phyloP scores from a whole-genome alignment of 768 basidiomycete species.

The Thelephora aurantiotincta region DNA sequence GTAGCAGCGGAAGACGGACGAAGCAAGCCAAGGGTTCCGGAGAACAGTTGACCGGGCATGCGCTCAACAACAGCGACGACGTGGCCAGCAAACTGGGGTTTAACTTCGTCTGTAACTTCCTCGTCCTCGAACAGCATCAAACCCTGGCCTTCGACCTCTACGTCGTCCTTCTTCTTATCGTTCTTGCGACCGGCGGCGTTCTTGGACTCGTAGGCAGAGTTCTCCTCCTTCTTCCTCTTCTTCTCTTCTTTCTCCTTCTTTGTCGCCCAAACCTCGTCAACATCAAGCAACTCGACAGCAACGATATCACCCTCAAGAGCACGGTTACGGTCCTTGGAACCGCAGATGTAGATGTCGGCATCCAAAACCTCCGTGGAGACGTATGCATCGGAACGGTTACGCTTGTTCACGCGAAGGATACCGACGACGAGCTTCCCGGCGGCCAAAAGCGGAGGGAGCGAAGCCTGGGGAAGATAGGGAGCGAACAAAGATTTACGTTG shows the following conservation, averaged over 20 bases:
- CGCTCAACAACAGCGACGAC: constrained; percentile 99
- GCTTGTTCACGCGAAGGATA: constrained; percentile 93
- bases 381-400: constrained; percentile 96
- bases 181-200: constrained; percentile 67
- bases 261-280: constrained; percentile 95
- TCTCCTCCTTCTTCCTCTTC: constrained; percentile 99
- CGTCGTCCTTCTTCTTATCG: constrained; percentile 99
- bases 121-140: constrained; percentile 95
- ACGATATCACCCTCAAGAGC: constrained; percentile 98
- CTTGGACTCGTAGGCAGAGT: constrained; percentile 84
- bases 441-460: constrained; percentile 87
- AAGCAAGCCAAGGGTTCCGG: constrained; percentile 87
- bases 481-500: constrained; percentile 98
- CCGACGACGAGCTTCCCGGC: constrained; percentile 98
- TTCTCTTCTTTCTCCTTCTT: constrained; percentile 99
- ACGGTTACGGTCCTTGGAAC: constrained; percentile 96
- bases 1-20: constrained; percentile 95
- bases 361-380: constrained; percentile 97
- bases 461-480: constrained; percentile 95
- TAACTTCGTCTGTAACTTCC: constrained; percentile 95
- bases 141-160: constrained; percentile 98
- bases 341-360: constrained; percentile 98
- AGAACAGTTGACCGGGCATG: constrained; percentile 98
- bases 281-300: constrained; percentile 93
- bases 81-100: constrained; percentile 96